Percentiles rank a stretch among this genome's conserved stretches.
These are phyloP conservation scores for Cyberlindnera japonica DNA, from an alignment of 805 yeast species.

Conservation along the genomic window DNA sequence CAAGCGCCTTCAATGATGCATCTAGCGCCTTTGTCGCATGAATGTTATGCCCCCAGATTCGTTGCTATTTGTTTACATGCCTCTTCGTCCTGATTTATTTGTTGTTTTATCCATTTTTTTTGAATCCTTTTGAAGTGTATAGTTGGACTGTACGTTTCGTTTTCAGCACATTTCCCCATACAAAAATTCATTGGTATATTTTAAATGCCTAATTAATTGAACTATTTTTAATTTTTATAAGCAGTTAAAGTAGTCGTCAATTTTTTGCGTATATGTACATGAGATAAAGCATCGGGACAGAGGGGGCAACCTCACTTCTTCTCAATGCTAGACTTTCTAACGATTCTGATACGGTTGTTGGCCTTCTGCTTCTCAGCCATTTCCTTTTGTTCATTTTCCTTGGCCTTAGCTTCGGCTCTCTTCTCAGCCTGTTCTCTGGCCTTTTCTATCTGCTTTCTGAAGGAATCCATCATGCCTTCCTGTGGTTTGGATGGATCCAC, in stretches of 20 bases:
- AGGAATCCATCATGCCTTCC: constrained; percentile 35
- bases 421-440: constrained; percentile 38
- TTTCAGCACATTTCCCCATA: no score
- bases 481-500: constrained; percentile 30
- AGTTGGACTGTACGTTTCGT: no score
- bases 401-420: constrained; percentile 34
- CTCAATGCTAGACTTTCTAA: constrained; percentile 20
- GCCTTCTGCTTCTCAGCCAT: constrained; percentile 30
- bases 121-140: no score
- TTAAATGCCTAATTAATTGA: no score
- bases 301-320: constrained; percentile 7
- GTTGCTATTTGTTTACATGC: no score
- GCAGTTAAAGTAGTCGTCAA: no score
- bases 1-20: constrained; percentile 5
- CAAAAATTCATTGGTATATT: no score
- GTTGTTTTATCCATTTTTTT: neutral
- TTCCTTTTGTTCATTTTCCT: constrained; percentile 31
- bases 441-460: constrained; percentile 37
- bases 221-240: no score
- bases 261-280: constrained; percentile 2
- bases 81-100: no score
- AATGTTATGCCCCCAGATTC: no score
- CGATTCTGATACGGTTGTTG: constrained; percentile 26
- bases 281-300: neutral
- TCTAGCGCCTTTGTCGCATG: constrained; percentile 11